phyloP scores from a whole-genome alignment of 2,329 filamentous ascomycete genomes.

The Aquanectria penicillioides region DNA sequence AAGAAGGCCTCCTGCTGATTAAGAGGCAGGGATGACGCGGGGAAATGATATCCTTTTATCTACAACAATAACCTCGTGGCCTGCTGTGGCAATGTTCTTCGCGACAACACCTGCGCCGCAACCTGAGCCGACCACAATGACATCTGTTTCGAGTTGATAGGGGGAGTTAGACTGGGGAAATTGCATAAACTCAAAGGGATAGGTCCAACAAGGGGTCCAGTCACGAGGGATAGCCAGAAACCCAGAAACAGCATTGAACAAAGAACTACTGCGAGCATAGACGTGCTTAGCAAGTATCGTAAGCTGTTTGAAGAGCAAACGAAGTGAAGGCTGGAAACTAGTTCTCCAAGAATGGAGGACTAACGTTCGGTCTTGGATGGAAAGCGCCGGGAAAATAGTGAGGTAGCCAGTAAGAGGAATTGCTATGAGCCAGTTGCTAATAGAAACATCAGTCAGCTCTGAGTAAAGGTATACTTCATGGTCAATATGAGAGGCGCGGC shows the following conservation, averaged over 20 bases:
- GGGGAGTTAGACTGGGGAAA: conserved; percentile 51
- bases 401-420: conserved; percentile 4
- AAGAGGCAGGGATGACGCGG: conserved; percentile 75
- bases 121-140: conserved; percentile 82
- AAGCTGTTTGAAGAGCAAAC: conserved; percentile 8
- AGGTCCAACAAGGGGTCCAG: neutral
- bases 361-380: neutral
- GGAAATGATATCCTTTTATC: conserved; percentile 79
- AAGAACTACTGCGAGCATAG: neutral
- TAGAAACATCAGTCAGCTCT: neutral
- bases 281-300: neutral
- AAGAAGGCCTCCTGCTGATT: conserved; percentile 22
- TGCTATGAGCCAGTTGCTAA: neutral
- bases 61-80: conserved; percentile 75
- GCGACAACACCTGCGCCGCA: conserved; percentile 82
- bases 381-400: neutral
- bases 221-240: neutral
- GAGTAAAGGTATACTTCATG: neutral
- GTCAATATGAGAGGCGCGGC: too few relatives aligned
- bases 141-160: conserved; percentile 74
- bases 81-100: conserved; percentile 77
- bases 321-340: neutral
- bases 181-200: conserved; percentile 60
- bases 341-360: conserved; percentile 3
- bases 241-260: neutral